Evolutionary conservation across 352 stramenopile genomes (phyloP), one percentile per base, ranked within the genome.

Genomic region (Globisporangium carolinianum): DNA sequence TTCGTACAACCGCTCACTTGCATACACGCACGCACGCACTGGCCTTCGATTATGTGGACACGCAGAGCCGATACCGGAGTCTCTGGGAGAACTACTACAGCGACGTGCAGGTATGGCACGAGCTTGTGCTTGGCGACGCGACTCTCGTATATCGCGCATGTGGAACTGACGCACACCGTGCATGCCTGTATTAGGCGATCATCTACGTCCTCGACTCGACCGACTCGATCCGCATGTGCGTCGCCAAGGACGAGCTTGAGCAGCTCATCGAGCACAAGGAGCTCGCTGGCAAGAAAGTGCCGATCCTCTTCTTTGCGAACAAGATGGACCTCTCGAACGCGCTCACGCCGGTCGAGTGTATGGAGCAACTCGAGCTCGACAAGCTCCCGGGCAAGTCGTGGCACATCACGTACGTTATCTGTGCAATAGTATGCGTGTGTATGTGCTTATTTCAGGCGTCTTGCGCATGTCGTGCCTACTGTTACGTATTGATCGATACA

Each of bases 201-300:
- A 97, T 97, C 53, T 97, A 92, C 61, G 87, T 97, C 15, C 60
- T 97, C 47, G 88, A 97, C 62, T 88, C 80, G 43, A 96, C 85
- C 2, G 88, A 97, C 62, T 75, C 63, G 15, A 87, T 96, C 52
- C 75, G 88, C 18, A 88, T 96, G 76, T 91, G 79, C 48, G 82
- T 92, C 48, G 82, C 81, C 48, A 91, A 91, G 65, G 85, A 96
- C 57, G 87, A 96, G 55, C 70, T 96, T 4, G 81, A 95, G 63
- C 76, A 91, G 60, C 68, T 96, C 4, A 61, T 96, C 18, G 67
- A 81, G 56, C 87, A 96, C 70, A 86, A 89, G 53, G 80, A 91
- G 42, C 65, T 95, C 9, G 54, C 69, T 17, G 75, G 68, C 46
- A 85, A 81, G 61, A 85, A 87, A 60, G 73, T 93, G 7, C 86